Conservation (phyloP, 164 flowering plant genomes). For the Piper longum region DNA sequence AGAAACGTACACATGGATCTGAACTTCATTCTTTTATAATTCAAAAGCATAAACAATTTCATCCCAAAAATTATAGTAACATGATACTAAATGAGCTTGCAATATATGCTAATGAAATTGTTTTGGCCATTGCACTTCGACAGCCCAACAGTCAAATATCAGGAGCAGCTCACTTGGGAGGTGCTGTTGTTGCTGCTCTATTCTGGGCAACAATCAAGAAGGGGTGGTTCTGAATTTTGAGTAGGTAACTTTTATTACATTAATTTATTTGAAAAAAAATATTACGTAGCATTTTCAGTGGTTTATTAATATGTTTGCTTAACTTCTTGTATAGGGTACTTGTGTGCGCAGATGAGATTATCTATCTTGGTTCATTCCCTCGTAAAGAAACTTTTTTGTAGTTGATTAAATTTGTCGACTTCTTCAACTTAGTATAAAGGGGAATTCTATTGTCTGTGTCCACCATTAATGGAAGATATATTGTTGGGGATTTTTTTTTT, state of each 20-base stretch:
- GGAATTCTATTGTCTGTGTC: too few relatives aligned
- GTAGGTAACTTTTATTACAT: not conserved
- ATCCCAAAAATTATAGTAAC: not conserved
- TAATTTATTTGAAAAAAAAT: not conserved
- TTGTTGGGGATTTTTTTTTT: too few relatives aligned
- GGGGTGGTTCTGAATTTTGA: conserved; percentile 13
- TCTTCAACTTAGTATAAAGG: too few relatives aligned
- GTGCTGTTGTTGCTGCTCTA: conserved; percentile 40
- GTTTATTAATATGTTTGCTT: too few relatives aligned
- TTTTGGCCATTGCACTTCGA: not conserved
- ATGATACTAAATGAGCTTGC: not conserved
- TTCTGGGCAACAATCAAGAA: conserved; percentile 18
- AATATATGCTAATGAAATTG: not conserved
- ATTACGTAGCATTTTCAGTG: too few relatives aligned
- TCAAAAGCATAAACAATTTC: not conserved
- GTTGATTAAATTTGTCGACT: too few relatives aligned
- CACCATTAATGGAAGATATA: too few relatives aligned
- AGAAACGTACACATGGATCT: not conserved
- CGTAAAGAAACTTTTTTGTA: too few relatives aligned
- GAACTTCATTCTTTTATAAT: not conserved
- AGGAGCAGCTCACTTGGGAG: conserved; percentile 87
- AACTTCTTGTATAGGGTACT: too few relatives aligned
- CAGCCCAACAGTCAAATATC: conserved; percentile 29
- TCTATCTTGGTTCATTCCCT: too few relatives aligned
- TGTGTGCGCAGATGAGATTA: too few relatives aligned